Evolutionary conservation across 805 yeast genomes (phyloP).

Genomic region (Kluyveromyces lactis): DNA sequence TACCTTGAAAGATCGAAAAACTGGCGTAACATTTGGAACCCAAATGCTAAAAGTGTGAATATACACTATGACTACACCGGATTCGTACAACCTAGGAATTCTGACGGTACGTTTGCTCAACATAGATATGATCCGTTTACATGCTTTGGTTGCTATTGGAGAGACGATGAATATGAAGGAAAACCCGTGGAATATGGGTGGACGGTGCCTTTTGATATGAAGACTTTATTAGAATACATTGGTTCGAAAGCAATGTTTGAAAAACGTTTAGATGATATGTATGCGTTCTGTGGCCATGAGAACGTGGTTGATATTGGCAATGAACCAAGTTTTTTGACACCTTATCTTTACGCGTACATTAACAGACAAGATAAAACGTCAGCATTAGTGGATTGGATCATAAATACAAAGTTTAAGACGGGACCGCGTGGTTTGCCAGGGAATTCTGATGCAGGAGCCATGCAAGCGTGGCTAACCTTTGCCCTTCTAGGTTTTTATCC

Average conservation of each 20-base stretch:
- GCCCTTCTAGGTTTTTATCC: constrained; percentile 31
- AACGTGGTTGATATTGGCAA: constrained; percentile 30
- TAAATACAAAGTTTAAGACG: constrained; percentile 20
- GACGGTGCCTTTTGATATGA: constrained; percentile 31
- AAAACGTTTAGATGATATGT: constrained; percentile 31
- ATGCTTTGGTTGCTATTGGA: constrained; percentile 32
- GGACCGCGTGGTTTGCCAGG: constrained; percentile 31
- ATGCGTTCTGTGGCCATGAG: constrained; percentile 20
- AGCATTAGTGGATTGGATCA: constrained; percentile 25
- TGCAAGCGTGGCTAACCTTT: constrained; percentile 33
- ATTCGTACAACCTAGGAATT: constrained; percentile 29
- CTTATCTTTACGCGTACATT: constrained; percentile 29
- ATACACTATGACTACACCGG: constrained; percentile 22
- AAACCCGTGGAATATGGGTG: constrained; percentile 31
- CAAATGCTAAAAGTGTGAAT: constrained; percentile 14
- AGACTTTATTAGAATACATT: constrained; percentile 20
- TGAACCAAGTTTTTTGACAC: constrained; percentile 32
- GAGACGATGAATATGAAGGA: constrained; percentile 29
- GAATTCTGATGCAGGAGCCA: constrained; percentile 33
- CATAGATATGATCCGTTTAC: constrained; percentile 25
- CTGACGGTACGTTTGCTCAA: constrained; percentile 23
- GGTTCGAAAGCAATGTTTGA: constrained; percentile 25
- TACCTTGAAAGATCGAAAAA: constrained; percentile 28
- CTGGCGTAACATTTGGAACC: constrained; percentile 33
- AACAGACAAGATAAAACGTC: constrained; percentile 25